Base-by-base conservation (phyloP, 768 basidiomycete genomes). In the Termitomyces sp. region DNA sequence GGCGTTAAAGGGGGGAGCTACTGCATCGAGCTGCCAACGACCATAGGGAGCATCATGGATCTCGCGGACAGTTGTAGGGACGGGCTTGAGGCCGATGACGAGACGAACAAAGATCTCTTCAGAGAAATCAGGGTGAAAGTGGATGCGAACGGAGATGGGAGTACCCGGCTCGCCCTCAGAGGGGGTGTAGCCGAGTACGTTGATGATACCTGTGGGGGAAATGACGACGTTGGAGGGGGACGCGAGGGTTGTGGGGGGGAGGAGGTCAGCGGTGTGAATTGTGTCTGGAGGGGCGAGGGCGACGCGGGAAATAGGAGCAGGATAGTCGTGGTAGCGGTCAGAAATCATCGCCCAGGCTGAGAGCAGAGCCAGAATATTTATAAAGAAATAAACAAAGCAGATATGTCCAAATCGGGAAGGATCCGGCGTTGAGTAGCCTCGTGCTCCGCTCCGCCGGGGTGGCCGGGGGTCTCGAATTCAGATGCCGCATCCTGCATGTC, bases 41-140 rank as follows among this genome's bases (percentile, higher is more conserved):
- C 80, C 81, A 53, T 75, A 76, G 8, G 74, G 69, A 0, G 73
- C 65, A 12, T 71, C 64, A n/a, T 74, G 72, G 0, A 85, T 64
- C 61, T 81, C 77, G 43, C 75, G 74, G 28, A 93, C 86, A 12
- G 77, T 77, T 0, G 91, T 93, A 34, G 75, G 74, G 24, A 93
- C 77, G 2, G 89, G 81, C 58, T 79, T 83, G 56, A 75, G 68
- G 30, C 86, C 90, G 59, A 93, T 75, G 61, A 92, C 82, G 59
- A 93, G 81, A 50, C 91, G 83, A 22, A 92, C 80, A 56, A 78
- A 83, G 37, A 88, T 77, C 6, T 76, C 68, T 53, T 81, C 79
- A 10, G 77, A 73, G 30, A 70, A 69, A 14, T 73, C 73, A 58
- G 75, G 76, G 60, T 73, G 74, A 68, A 87, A 85, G 60, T 81